Percentiles rank a stretch among this genome's conserved stretches.
phyloP scores from a whole-genome alignment of 192 early-diverging fungal genomes.

The Coemansia sp. region DNA sequence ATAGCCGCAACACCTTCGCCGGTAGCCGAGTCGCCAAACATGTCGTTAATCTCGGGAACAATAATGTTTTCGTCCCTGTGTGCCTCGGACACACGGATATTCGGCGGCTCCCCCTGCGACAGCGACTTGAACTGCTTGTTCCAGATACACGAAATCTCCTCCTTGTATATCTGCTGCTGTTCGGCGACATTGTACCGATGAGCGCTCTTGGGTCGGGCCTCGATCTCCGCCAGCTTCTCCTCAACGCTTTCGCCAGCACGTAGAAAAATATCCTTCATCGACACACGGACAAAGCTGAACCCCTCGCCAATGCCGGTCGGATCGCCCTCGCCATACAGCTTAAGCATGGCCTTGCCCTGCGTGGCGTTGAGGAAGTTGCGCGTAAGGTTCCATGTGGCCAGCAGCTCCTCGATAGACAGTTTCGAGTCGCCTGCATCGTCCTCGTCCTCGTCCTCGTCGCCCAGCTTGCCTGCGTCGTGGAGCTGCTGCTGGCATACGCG shows the following conservation, averaged over 20 bases:
- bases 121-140: conserved; percentile 77
- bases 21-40: conserved; percentile 46
- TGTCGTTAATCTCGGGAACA: conserved; percentile 50
- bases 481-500: conserved; percentile 89
- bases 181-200: conserved; percentile 88
- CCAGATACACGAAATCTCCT: conserved; percentile 95
- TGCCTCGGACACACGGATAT: conserved; percentile 22
- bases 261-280: conserved; percentile 97
- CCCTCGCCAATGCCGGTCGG: conserved; percentile 94
- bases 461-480: conserved; percentile 79
- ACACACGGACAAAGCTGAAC: conserved; percentile 95
- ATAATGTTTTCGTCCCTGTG: conserved; percentile 41
- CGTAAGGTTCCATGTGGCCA: conserved; percentile 94
- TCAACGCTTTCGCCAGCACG: conserved; percentile 80
- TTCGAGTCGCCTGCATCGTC: conserved; percentile 65
- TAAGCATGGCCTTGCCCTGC: conserved; percentile 91
- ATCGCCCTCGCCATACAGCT: conserved; percentile 95
- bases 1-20: conserved; percentile 18
- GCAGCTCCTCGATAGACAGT: conserved; percentile 85
- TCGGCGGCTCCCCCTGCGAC: conserved; percentile 57
- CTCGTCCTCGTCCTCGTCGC: conserved; percentile 68
- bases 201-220: conserved; percentile 75
- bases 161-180: conserved; percentile 91
- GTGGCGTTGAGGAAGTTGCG: conserved; percentile 94
- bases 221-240: conserved; percentile 82